Evolutionary conservation across 1,139 yeast species (phyloP), one percentile per base, ranked within the genome.

Genomic region (Yamadazyma taylorii): DNA sequence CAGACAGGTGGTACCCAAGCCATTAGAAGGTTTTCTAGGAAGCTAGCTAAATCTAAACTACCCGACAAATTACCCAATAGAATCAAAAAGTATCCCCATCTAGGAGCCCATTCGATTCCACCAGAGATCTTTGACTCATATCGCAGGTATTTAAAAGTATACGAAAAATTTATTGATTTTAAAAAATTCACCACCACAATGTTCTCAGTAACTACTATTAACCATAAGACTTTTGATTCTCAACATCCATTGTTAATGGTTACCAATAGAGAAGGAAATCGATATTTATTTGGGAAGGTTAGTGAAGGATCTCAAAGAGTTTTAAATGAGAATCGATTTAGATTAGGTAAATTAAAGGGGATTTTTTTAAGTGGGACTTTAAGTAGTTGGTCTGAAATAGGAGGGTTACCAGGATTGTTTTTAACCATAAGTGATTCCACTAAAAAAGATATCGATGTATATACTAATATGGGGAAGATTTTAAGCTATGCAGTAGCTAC

Each of bases 361-460:
- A 68, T 90, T 3, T 89, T 87, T 51, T 53, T 90, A 6, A 81
- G 96, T 0, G 98, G 98, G 2, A 68, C 67, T 11, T 48, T 85
- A 11, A 65, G 71, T 36, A 45, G 62, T 10, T 90, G 97, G 97
- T 60, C 74, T 5, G 73, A 81, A 16, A 65, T 89, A 5, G 90
- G 96, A 10, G 98, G 98, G 0, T 61, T 92, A 10, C 97, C 97
- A 0, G 98, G 98, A 0, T 64, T 88, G 49, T 78, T 90, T 36
- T 63, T 92, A 38, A 88, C 97, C 0, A 69, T 85, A n/a, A 81
- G 89, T 37, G 97, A 88, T 50, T 85, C 87, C 43, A 90, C 90
- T 2, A 74, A 76, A 38, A 73, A 74, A 33, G 64, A 66, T 24
- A 57, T 70, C 21, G 66, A 64, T 19, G 63, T 71, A 2, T 68